A percentile compares a stretch with the other conserved stretches of the same genome.
phyloP scores from a whole-genome alignment of 306 rosid species.

The Prinsepia uniflora region DNA sequence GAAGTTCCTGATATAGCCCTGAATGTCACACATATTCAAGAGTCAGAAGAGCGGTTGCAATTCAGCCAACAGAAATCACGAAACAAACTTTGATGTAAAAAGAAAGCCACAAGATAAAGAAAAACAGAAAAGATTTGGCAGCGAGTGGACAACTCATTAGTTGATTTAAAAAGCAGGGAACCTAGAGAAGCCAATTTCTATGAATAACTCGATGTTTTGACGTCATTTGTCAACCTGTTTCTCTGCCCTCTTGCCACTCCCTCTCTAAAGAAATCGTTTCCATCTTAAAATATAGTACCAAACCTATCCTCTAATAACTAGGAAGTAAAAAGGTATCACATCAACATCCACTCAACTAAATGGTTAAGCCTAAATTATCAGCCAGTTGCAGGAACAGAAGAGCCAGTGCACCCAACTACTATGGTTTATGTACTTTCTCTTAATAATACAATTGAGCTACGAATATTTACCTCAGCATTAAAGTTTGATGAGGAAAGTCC shows the following conservation, averaged over 20 bases:
- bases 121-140: too few species aligned
- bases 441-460: neutral
- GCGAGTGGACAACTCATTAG: too few species aligned
- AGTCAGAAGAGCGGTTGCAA: conserved; percentile 9
- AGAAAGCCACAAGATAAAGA: neutral
- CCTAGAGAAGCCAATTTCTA: neutral
- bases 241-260: neutral
- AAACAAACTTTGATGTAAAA: conserved; percentile 2
- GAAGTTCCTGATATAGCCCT: conserved; percentile 80
- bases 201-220: neutral
- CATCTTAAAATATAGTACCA: neutral
- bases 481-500: conserved; percentile 82
- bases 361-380: conserved; percentile 10
- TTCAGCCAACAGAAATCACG: conserved; percentile 14
- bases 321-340: neutral
- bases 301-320: neutral
- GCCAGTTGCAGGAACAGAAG: neutral
- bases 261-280: neutral
- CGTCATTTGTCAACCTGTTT: neutral
- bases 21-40: conserved; percentile 24
- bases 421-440: neutral
- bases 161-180: neutral
- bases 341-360: neutral
- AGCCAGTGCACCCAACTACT: neutral
- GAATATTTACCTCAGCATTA: conserved; percentile 60